Base-by-base conservation (phyloP, 805 yeast genomes). In the Suhomyces tanzawaensis region DNA sequence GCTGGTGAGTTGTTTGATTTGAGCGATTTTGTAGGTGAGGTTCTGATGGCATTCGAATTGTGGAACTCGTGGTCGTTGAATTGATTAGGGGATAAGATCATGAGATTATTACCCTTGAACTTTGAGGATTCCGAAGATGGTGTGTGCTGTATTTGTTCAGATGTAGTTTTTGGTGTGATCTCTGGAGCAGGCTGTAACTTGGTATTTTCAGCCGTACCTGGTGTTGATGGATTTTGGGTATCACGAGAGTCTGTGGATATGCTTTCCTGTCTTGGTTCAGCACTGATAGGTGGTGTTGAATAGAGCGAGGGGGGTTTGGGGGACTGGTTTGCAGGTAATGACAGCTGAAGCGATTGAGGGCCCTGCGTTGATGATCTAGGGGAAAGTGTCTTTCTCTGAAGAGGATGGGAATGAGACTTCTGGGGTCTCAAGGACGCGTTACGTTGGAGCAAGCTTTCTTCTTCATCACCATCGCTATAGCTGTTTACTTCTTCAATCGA, bases 401-500 rank as follows among this genome's bases (percentile, higher is more conserved):
- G 19, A 18, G 16, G n/a, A 12, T 12, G 19, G 24, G 22, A 25
- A 5, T 28, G 33, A 5, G 34, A 32, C 30, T 29, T 41, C 16
- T 19, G 38, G 16, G 41, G 42, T 30, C 48, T 39, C 11, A 45
- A 32, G 1, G 46, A 40, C 2, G 48, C 39, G 22, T 40, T 37
- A 27, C 29, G 29, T 8, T 33, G 38, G 7, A 29, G n/a, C 12
- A 33, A 13, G n/a, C 7, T 8, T 2, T 13, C 16, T 9, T 21
- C 37, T 19, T 40, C 43, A 12, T 65, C 69, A 33, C 66, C 71
- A 42, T 68, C 72, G 19, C 63, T 54, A 45, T 65, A 69, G 39
- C 64, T 61, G 17, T 64, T 55, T 8, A 46, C 44, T 44, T 69
- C 74, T 48, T 68, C 74, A 34, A 69, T 67, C 3, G 65, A 62